Conservation (phyloP, 495 filamentous ascomycete genomes). For the Lophiotrema nucula region DNA sequence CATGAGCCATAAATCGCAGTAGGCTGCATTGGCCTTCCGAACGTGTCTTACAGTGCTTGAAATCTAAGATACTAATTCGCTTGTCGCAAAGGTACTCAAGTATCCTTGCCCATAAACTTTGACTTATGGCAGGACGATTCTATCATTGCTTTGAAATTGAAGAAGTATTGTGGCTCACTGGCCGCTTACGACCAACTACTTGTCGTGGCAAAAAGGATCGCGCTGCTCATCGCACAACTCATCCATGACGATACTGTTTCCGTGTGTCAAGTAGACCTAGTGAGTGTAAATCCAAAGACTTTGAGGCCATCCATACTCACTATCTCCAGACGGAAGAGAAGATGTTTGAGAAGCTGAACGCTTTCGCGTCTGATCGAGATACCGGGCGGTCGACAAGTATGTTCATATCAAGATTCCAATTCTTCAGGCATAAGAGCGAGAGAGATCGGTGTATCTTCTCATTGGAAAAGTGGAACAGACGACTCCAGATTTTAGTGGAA, state of each 20-base stretch:
- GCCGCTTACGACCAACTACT: background rate
- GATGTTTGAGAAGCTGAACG: background rate
- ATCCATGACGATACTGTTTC: background rate
- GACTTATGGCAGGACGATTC: no score
- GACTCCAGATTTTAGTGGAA: background rate
- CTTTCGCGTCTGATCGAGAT: background rate
- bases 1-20: no score
- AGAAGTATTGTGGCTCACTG: background rate
- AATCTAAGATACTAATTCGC: no score
- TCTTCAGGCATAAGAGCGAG: background rate
- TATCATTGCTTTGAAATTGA: background rate
- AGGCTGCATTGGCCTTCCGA: no score
- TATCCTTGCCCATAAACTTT: no score
- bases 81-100: no score
- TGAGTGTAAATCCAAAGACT: background rate
- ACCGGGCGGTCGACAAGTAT: background rate
- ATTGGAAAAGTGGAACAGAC: background rate
- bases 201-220: background rate
- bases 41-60: no score
- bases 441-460: background rate
- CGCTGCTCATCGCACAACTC: background rate
- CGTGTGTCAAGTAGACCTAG: background rate
- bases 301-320: background rate
- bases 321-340: background rate
- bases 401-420: constrained; percentile 2